Conservation (phyloP, 1,284 basidiomycete species). For the Ustilago bromivora region DNA sequence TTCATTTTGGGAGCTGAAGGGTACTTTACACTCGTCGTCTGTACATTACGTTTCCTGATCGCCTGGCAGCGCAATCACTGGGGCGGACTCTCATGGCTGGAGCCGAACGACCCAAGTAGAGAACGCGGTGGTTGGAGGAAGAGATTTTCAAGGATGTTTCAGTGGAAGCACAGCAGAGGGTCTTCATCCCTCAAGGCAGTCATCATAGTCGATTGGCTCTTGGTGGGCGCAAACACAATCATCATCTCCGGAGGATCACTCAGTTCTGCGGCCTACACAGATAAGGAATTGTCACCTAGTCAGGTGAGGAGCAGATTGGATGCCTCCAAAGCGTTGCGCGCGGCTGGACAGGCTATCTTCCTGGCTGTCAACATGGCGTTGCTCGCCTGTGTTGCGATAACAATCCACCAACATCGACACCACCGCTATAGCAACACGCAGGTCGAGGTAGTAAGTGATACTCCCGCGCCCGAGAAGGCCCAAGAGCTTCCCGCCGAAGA, state of each 20-base stretch:
- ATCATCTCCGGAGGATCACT: conserved; percentile 42
- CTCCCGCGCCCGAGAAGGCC: neutral
- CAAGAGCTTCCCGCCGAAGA: neutral
- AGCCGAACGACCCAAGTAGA: conserved; percentile 19
- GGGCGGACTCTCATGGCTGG: conserved; percentile 45
- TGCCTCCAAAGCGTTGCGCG: conserved; percentile 18
- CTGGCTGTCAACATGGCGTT: conserved; percentile 24
- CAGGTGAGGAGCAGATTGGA: conserved; percentile 2
- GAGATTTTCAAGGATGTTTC: conserved; percentile 13
- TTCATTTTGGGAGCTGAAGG: conserved; percentile 54
- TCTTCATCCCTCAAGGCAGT: neutral
- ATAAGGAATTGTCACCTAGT: conserved; percentile 5
- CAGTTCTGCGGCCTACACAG: conserved; percentile 15
- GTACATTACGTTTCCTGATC: conserved; percentile 49
- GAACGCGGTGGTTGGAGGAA: conserved; percentile 1
- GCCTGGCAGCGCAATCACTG: conserved; percentile 50
- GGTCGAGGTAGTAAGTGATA: neutral
- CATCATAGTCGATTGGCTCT: conserved; percentile 19
- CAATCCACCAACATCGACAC: conserved; percentile 22
- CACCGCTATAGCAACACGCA: conserved; percentile 1
- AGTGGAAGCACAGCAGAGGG: conserved; percentile 5
- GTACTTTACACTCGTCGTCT: conserved; percentile 56
- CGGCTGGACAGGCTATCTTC: conserved; percentile 36
- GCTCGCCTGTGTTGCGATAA: conserved; percentile 25
- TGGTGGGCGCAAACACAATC: conserved; percentile 36